Conservation (phyloP, 2,329 filamentous ascomycete genomes). For the Ophiocordyceps australis region DNA sequence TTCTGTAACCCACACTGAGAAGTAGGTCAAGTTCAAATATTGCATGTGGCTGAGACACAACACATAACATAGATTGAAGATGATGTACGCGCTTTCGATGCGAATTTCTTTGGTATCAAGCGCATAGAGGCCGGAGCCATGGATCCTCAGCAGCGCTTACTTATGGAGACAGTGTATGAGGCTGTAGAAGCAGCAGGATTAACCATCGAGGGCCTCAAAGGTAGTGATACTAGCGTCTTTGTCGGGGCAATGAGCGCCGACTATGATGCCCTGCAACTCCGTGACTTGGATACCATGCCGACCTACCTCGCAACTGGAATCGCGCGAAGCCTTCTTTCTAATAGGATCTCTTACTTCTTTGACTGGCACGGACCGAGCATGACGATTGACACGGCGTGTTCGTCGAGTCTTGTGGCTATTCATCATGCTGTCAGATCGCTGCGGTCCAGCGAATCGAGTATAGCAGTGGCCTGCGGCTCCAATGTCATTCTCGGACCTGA, state of each 20-base stretch:
- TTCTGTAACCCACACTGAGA: too few relatives aligned
- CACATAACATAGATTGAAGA: too few relatives aligned
- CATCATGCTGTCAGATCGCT: not conserved
- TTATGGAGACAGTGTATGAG: not conserved
- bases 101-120: not conserved
- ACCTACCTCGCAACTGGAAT: not conserved
- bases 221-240: not conserved
- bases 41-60: too few relatives aligned
- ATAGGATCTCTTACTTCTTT: slow-evolving; percentile 1
- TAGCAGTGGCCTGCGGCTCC: not conserved
- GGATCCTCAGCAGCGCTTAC: not conserved
- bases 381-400: slow-evolving; percentile 19
- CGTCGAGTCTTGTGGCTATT: slow-evolving; percentile 10
- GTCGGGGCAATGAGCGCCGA: not conserved
- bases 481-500: slow-evolving; percentile 3
- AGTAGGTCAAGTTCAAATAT: too few relatives aligned
- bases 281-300: not conserved
- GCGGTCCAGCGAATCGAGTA: not conserved
- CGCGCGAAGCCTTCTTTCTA: not conserved
- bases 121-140: not conserved
- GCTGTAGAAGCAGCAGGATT: not conserved
- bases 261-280: not conserved
- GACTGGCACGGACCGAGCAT: slow-evolving; percentile 4
- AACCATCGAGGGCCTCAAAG: not conserved
- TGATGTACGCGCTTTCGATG: not conserved